Evolutionary conservation across 805 yeast genomes (phyloP).

Genomic region (Priceomyces melissophilus): DNA sequence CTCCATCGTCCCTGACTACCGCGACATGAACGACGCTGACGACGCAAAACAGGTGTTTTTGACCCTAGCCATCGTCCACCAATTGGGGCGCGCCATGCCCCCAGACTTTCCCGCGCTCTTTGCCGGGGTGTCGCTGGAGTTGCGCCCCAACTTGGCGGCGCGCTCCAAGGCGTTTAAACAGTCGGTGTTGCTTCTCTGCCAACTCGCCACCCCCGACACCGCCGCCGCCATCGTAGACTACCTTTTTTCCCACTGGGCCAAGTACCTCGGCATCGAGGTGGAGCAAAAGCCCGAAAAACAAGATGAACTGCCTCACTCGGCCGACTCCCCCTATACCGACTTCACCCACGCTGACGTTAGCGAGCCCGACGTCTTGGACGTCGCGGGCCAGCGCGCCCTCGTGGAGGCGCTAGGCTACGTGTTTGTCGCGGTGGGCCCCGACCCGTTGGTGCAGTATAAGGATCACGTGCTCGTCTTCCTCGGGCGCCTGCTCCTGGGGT

Average conservation of each 20-base stretch:
- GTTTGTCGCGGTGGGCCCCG: too few relatives aligned
- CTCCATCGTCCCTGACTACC: constrained; percentile 24
- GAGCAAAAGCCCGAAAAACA: constrained; percentile 8
- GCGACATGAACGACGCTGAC: constrained; percentile 28
- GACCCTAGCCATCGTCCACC: constrained; percentile 34
- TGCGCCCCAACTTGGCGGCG: constrained; percentile 44
- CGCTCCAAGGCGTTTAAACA: constrained; percentile 57
- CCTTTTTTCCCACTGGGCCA: constrained; percentile 41
- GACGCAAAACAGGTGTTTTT: constrained; percentile 34
- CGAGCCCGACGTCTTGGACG: constrained; percentile 42
- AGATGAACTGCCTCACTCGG: constrained; percentile 14
- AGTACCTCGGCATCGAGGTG: constrained; percentile 23
- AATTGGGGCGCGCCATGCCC: constrained; percentile 35
- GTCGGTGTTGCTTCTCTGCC: constrained; percentile 56
- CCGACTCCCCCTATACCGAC: constrained; percentile 24
- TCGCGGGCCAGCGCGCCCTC: constrained; percentile 56
- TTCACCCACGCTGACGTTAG: too few relatives aligned
- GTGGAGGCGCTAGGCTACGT: constrained; percentile 61
- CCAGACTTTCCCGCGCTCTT: constrained; percentile 26
- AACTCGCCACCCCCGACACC: constrained; percentile 45
- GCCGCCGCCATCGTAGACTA: constrained; percentile 46
- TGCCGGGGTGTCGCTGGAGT: constrained; percentile 52
- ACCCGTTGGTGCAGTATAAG: too few relatives aligned
- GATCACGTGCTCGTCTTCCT: constrained; percentile 67
- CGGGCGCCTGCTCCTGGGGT: constrained; percentile 65